Evolutionary conservation across 78 protist genomes (phyloP), one percentile per base, ranked within the genome.

Genomic region (Polysphondylium violaceum): DNA sequence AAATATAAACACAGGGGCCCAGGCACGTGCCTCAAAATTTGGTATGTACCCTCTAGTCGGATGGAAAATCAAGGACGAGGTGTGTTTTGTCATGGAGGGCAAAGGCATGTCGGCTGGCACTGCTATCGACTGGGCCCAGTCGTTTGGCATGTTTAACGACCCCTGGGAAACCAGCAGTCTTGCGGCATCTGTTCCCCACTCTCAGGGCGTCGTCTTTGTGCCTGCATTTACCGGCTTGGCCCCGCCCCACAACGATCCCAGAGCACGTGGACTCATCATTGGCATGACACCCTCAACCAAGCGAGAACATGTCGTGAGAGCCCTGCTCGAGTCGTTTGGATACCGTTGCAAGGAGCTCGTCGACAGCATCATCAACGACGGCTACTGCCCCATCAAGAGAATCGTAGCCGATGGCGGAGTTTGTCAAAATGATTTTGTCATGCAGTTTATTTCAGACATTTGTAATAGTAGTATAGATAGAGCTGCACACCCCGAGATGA

Each of bases 41-140:
- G 90, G 95, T 23, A 69, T 91, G 79, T 91, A 91, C 47, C 95
- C 95, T 17, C 33, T 76, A 71, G 58, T 91, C 27, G 95, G 87
- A 16, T 91, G 95, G 95, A 78, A 75, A 29, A 69, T 91, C 31
- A 44, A 44, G 0, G 6, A 12, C 0, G 85, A 91, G 1, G 47
- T 71, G 11, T 40, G 69, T 76, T 91, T 63, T 53, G 17, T 81
- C 0, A 78, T 91, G 90, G 95, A 91, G 19, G 95, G 90, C 6
- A 77, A 69, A 21, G 90, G 86, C n/a, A 75, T 81, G 83, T 61
- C 86, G 9, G 85, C 88, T 2, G 95, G 95, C 38, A 85, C 88
- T 2, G 88, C 50, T 12, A 69, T 91, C 29, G 86, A 91, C 21
- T 74, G 86, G 78, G 81, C 83, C 3, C 83, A 63, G n/a, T 35